phyloP scores from a whole-genome alignment of 495 filamentous ascomycete species.

The Acidiella bohemica region DNA sequence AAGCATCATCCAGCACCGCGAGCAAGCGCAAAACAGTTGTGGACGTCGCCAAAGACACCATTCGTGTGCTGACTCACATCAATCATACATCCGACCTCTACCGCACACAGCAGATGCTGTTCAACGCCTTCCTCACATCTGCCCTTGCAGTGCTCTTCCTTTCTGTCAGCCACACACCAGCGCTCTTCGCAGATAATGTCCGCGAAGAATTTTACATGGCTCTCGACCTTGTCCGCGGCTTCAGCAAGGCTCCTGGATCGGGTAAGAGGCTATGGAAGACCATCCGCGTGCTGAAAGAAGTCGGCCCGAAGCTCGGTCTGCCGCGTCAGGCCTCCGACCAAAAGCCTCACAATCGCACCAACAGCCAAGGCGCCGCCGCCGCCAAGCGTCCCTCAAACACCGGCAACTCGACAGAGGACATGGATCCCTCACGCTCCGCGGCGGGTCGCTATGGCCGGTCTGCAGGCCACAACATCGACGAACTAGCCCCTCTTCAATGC shows the following conservation, averaged over 20 bases:
- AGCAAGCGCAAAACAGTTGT: slow-evolving; percentile 56
- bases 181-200: slow-evolving; percentile 57
- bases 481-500: slow-evolving; percentile 38
- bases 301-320: slow-evolving; percentile 69
- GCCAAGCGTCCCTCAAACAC: slow-evolving; percentile 30
- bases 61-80: slow-evolving; percentile 56
- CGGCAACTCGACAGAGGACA: background rate
- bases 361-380: slow-evolving; percentile 32
- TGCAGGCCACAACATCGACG: slow-evolving; percentile 54
- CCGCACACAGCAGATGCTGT: slow-evolving; percentile 62
- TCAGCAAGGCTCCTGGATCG: slow-evolving; percentile 62
- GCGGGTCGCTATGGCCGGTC: slow-evolving; percentile 59
- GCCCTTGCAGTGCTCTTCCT: slow-evolving; percentile 72
- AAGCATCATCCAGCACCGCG: slow-evolving; percentile 59
- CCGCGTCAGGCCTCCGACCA: too few relatives aligned
- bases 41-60: slow-evolving; percentile 66
- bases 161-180: slow-evolving; percentile 67
- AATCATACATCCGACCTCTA: slow-evolving; percentile 76
- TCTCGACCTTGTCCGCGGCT: slow-evolving; percentile 64
- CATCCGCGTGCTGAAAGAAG: slow-evolving; percentile 62
- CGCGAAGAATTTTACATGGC: slow-evolving; percentile 82
- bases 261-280: slow-evolving; percentile 72
- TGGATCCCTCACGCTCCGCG: slow-evolving; percentile 28
- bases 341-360: slow-evolving; percentile 27
- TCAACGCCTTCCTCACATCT: slow-evolving; percentile 77